Conservation (phyloP, 768 basidiomycete genomes). For the Melanogaster broomeanus region DNA sequence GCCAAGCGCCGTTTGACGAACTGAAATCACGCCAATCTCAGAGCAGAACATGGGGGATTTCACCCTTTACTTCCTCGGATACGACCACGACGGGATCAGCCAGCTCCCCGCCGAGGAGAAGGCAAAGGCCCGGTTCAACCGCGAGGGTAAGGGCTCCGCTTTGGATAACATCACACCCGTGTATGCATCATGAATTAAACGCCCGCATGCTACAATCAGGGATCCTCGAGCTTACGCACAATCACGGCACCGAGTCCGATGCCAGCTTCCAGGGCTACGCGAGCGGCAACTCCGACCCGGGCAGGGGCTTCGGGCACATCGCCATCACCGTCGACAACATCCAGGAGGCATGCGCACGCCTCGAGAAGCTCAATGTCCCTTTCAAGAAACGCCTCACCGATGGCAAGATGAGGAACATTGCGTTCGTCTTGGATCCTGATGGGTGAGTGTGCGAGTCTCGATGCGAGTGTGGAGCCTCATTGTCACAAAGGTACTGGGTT, state of each 20-base stretch:
- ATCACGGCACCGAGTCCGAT: slow-evolving; percentile 89
- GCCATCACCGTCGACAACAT: slow-evolving; percentile 84
- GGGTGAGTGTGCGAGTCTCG: slow-evolving; percentile 46
- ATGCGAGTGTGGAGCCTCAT: background rate
- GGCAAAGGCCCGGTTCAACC: slow-evolving; percentile 46
- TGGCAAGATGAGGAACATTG: slow-evolving; percentile 84
- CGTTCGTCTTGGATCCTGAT: slow-evolving; percentile 85
- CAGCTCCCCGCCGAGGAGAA: slow-evolving; percentile 54
- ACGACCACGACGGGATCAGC: slow-evolving; percentile 56
- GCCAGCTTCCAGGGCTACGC: slow-evolving; percentile 78
- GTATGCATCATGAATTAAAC: background rate
- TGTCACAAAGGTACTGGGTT: slow-evolving; percentile 53
- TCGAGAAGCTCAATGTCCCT: slow-evolving; percentile 74
- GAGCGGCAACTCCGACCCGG: slow-evolving; percentile 83
- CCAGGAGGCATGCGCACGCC: slow-evolving; percentile 77
- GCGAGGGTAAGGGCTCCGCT: slow-evolving; percentile 57
- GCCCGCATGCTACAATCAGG: slow-evolving; percentile 40
- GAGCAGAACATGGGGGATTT: slow-evolving; percentile 61
- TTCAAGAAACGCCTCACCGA: slow-evolving; percentile 90
- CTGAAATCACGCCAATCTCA: too few relatives aligned
- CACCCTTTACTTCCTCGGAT: slow-evolving; percentile 87
- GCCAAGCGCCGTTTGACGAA: too few relatives aligned
- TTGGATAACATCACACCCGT: too few relatives aligned
- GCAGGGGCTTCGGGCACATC: slow-evolving; percentile 83
- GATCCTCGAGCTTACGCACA: slow-evolving; percentile 83